phyloP scores from a whole-genome alignment of 2,329 filamentous ascomycete genomes.

The Verticillium tricorpus region DNA sequence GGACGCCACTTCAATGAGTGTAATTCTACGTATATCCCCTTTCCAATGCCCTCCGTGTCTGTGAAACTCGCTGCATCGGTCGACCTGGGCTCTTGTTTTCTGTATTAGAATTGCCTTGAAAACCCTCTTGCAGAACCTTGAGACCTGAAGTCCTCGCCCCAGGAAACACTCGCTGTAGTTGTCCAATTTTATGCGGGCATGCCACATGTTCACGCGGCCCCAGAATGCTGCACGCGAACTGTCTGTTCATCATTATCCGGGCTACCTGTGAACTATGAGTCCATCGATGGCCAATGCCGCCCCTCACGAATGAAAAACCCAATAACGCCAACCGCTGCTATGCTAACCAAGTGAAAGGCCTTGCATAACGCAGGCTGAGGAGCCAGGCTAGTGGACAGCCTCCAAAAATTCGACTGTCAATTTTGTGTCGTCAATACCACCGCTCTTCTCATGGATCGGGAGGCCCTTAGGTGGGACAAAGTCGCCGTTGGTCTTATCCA shows the following conservation, averaged over 20 bases:
- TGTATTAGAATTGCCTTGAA: too few relatives aligned
- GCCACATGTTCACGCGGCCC: too few relatives aligned
- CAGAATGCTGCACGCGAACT: background rate
- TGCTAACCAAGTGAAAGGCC: background rate
- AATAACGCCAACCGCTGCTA: background rate
- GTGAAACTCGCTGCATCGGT: background rate
- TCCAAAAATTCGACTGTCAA: constrained; percentile 36
- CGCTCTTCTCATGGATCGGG: background rate
- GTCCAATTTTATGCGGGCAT: too few relatives aligned
- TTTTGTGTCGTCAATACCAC: background rate
- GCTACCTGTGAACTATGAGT: background rate
- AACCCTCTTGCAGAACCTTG: too few relatives aligned
- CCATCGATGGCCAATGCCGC: background rate
- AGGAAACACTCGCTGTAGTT: too few relatives aligned
- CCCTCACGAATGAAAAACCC: background rate
- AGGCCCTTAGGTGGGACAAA: constrained; percentile 31
- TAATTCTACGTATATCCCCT: constrained; percentile 11
- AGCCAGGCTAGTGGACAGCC: constrained; percentile 8
- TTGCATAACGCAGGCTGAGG: background rate
- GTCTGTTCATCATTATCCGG: background rate
- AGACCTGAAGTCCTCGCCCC: too few relatives aligned
- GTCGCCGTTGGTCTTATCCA: constrained; percentile 41
- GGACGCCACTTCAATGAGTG: constrained; percentile 20
- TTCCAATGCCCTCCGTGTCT: background rate
- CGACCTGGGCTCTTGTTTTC: background rate